Evolutionary conservation across 2,329 filamentous ascomycete genomes (phyloP), one percentile per base, ranked within the genome.

Genomic region (Fusarium musae): DNA sequence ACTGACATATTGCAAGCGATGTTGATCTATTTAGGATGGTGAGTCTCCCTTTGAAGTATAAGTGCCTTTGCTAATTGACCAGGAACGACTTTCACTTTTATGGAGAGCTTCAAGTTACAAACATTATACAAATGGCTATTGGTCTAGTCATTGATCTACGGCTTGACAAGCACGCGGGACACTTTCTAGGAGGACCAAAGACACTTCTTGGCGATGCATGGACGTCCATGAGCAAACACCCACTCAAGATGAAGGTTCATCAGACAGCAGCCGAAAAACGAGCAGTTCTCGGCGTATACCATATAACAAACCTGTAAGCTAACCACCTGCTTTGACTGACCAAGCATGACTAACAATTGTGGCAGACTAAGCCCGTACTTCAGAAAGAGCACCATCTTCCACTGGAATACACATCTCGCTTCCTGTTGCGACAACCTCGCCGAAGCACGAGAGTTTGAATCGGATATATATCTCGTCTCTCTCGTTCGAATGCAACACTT

Each of bases 1-100:
- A 49, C 84, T 3, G 81, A 82, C 34, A 69, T 84, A 2, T 69
- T 85, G 6, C 84, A 85, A 43, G 81, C 81, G 1, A 75, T 84
- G 2, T n/a, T 85, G 2, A 34, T 84, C 2, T 79, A 80, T 26
- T 50, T 84, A 6, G 81, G 79, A 2, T 85, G 83, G 84, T 83
- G 56, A 63, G 78, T 63, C 9, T 19, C 6, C 12, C 2, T 15
- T 13, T 3, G 12, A 6, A 6, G 9, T 28, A 1, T 15, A 13
- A 7, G 11, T 19, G 3, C 12, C 3, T 16, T 9, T 8, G 16
- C 44, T 65, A 5, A 60, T 9, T 6, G 2, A 12, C 2, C 6
- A 85, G 83, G 82, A 81, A 80, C 37, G 83, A 85, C 54, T 79
- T 82, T 42, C 80, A 83, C 52, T 81, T 81, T 46, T 83, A 83